A percentile compares a stretch with the other conserved stretches of the same genome.
These are phyloP conservation scores for Neofusicoccum kwambonambiense DNA, from an alignment of 2,329 filamentous ascomycete genomes.

Conservation along the genomic window DNA sequence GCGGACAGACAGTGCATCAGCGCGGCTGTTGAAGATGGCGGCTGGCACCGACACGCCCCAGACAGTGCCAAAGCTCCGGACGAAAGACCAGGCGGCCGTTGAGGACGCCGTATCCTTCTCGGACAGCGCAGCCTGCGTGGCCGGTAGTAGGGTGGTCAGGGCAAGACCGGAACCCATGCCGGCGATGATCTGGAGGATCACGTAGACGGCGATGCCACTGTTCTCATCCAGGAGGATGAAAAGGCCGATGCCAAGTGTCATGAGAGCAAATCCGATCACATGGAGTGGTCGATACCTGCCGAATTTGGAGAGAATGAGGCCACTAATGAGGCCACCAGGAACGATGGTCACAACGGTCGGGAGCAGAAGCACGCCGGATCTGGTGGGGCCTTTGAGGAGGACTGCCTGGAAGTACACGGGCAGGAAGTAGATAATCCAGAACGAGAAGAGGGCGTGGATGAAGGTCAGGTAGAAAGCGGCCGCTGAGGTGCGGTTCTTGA, in stretches of 20 bases:
- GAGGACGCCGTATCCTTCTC: slow-evolving; percentile 25
- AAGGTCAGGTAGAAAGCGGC: slow-evolving; percentile 29
- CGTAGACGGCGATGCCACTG: slow-evolving; percentile 21
- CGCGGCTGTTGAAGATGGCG: slow-evolving; percentile 31
- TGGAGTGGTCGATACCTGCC: slow-evolving; percentile 25
- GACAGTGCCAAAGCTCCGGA: slow-evolving; percentile 29
- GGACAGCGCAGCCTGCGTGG: slow-evolving; percentile 29
- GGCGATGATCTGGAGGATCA: slow-evolving; percentile 28
- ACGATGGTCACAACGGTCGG: slow-evolving; percentile 31
- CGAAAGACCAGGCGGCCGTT: slow-evolving; percentile 31
- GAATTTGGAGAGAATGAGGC: slow-evolving; percentile 31
- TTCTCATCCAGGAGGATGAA: slow-evolving; percentile 21
- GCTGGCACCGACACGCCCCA: slow-evolving; percentile 32
- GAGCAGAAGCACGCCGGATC: slow-evolving; percentile 41
- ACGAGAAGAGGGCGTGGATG: slow-evolving; percentile 35
- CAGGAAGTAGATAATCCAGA: slow-evolving; percentile 35
- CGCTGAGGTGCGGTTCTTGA: slow-evolving; percentile 26
- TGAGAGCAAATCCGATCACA: slow-evolving; percentile 24
- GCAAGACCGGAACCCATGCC: slow-evolving; percentile 29
- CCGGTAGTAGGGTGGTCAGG: slow-evolving; percentile 30
- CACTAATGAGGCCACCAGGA: slow-evolving; percentile 26
- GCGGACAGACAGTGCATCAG: slow-evolving; percentile 19
- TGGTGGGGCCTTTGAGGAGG: slow-evolving; percentile 32
- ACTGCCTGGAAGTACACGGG: slow-evolving; percentile 46
- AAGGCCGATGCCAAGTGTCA: slow-evolving; percentile 26